phyloP scores from a whole-genome alignment of 1,284 basidiomycete genomes.

The Pulchroboletus neoregius region DNA sequence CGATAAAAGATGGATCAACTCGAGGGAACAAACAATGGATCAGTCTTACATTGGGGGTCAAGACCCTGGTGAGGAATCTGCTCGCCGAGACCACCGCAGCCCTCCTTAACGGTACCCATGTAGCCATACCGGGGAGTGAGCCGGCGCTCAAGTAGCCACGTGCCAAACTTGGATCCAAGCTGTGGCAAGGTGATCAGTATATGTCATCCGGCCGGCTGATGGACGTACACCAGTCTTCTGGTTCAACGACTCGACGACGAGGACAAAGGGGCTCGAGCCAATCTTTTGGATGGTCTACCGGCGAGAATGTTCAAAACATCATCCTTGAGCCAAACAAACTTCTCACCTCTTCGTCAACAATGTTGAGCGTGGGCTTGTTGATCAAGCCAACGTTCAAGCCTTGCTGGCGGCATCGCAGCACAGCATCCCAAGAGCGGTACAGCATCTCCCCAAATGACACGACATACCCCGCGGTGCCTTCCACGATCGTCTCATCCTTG shows the following conservation, averaged over 20 bases:
- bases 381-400: conserved; percentile 78
- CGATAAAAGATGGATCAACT: conserved; percentile 15
- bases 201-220: background rate
- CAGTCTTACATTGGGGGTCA: conserved; percentile 61
- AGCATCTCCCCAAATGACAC: conserved; percentile 81
- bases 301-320: background rate
- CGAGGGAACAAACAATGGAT: background rate
- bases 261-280: conserved; percentile 68
- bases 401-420: conserved; percentile 62
- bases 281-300: conserved; percentile 60
- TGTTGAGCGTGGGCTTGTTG: conserved; percentile 79
- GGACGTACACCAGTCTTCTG: conserved; percentile 75
- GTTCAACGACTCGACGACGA: conserved; percentile 82
- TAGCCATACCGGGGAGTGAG: conserved; percentile 78
- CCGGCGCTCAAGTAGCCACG: conserved; percentile 77
- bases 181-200: conserved; percentile 23
- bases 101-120: conserved; percentile 78
- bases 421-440: conserved; percentile 77
- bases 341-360: conserved; percentile 72
- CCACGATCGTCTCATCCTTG: conserved; percentile 71
- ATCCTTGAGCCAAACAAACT: background rate
- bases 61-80: conserved; percentile 75
- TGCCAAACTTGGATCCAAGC: conserved; percentile 78
- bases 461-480: conserved; percentile 72
- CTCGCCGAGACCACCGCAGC: conserved; percentile 78